Conservation (phyloP, 2,329 filamentous ascomycete species). For the Fusarium chuoi region DNA sequence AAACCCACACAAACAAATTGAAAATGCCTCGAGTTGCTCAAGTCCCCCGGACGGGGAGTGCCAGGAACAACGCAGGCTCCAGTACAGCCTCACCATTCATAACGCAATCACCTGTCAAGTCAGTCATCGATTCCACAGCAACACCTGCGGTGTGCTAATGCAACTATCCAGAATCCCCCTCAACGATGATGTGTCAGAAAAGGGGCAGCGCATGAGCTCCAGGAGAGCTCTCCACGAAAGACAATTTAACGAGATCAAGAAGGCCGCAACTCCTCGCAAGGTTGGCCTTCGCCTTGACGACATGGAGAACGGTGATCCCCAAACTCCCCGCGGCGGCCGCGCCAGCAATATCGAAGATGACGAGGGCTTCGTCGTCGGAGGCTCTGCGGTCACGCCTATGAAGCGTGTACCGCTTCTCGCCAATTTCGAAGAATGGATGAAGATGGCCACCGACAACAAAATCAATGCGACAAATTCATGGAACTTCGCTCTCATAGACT, state of each 20-base stretch:
- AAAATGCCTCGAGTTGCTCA: conserved; percentile 70
- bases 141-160: conserved; percentile 20
- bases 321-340: conserved; percentile 59
- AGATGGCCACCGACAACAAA: conserved; percentile 99
- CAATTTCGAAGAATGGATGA: conserved; percentile 99
- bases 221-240: conserved; percentile 89
- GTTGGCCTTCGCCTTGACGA: conserved; percentile 68
- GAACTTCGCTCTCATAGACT: conserved; percentile 99
- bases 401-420: conserved; percentile 95
- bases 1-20: conserved; percentile 24
- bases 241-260: conserved; percentile 90
- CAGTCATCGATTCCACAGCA: conserved; percentile 42
- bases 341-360: conserved; percentile 58
- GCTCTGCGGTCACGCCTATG: conserved; percentile 88
- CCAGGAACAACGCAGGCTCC: conserved; percentile 59
- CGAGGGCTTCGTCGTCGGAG: conserved; percentile 73
- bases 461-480: conserved; percentile 98
- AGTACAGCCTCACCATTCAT: conserved; percentile 64
- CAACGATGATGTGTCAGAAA: conserved; percentile 95
- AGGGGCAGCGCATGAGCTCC: conserved; percentile 85
- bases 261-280: conserved; percentile 74
- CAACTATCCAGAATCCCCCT: conserved; percentile 78
- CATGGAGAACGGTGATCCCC: conserved; percentile 67
- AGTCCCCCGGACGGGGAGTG: conserved; percentile 60
- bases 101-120: conserved; percentile 67